A percentile compares a stretch with the other conserved stretches of the same genome.
phyloP scores from a whole-genome alignment of 345 rosid genomes.

The Isatis tinctoria region DNA sequence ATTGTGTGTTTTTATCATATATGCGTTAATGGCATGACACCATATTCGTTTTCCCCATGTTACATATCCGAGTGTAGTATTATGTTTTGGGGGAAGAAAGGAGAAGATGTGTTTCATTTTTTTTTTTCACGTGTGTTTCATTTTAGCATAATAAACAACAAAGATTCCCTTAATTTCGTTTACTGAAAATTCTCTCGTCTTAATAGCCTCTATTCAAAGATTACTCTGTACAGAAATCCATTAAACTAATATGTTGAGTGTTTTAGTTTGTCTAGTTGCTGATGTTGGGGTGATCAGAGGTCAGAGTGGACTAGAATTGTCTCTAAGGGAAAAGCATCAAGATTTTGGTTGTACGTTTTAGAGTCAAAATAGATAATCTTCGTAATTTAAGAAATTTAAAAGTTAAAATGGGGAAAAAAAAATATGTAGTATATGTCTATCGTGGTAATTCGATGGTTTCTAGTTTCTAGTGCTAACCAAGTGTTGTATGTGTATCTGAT shows the following conservation, averaged over 20 bases:
- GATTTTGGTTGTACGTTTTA: neutral
- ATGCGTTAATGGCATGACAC: slow-evolving; percentile 5
- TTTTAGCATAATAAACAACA: slow-evolving; percentile 3
- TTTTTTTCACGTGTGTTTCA: neutral
- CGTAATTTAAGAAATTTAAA: neutral
- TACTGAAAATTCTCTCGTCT: neutral
- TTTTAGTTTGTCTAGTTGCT: neutral
- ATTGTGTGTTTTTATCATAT: slow-evolving; percentile 15
- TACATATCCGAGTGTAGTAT: slow-evolving; percentile 12
- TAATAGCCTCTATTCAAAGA: neutral
- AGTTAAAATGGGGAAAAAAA: too few species aligned
- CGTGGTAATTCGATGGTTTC: too few species aligned
- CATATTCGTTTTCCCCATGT: slow-evolving; percentile 3
- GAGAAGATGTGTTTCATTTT: slow-evolving; percentile 1
- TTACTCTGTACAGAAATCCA: neutral
- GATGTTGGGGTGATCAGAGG: neutral
- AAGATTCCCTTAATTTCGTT: neutral
- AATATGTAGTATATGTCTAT: too few species aligned
- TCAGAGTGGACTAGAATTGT: neutral
- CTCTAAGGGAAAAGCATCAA: neutral
- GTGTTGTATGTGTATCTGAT: neutral
- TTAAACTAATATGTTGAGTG: neutral
- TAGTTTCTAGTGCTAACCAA: too few species aligned
- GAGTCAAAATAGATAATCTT: neutral
- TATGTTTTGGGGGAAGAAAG: slow-evolving; percentile 9